Evolutionary conservation across 1,139 yeast genomes (phyloP), one percentile per base, ranked within the genome.

Genomic region (Suhomyces yuchorum): DNA sequence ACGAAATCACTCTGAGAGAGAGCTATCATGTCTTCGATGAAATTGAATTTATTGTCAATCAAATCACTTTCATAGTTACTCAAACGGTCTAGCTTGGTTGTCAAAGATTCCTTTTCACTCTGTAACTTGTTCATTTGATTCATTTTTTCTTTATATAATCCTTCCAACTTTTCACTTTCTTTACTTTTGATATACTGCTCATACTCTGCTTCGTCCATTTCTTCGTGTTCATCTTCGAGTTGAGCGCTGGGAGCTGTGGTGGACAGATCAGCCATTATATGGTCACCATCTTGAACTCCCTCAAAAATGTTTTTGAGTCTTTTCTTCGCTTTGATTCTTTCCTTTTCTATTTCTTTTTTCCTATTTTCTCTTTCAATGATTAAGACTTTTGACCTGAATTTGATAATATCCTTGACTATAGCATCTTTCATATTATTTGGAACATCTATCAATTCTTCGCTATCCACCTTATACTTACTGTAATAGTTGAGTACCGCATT

Each of bases 351-450:
- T 55, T 82, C 85, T 48, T 72, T 71, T 44, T 75, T 77, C 39
- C 85, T 71, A 46, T 81, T 81, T 42, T 77, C 77, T 51, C 76
- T 75, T 54, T 86, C 92, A 30, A 81, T 68, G 33, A 75, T 76
- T 46, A 84, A 63, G 28, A 85, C 87, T 45, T 77, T 77, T 9
- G 86, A 73, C 56, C 93, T 68, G 60, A 86, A 86, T 53, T 77
- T 80, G 43, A 83, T 71, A 47, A 86, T 80, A 52, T 83, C 86
- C 50, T 76, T 75, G 38, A 77, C 78, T 32, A 85, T 78, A 32
- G 71, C 73, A n/a, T 82, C 85, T 41, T 81, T 67, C 68, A 81
- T 71, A 37, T 79, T 78, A 32, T 70, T 67, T 2, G 92, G 91
- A 6, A 86, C 78, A 57, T 84, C 92, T 14, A 78, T 70, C 49